A percentile compares a stretch with the other conserved stretches of the same genome.
phyloP scores from a whole-genome alignment of 2,329 filamentous ascomycete species.

The Fusarium sambucinum region DNA sequence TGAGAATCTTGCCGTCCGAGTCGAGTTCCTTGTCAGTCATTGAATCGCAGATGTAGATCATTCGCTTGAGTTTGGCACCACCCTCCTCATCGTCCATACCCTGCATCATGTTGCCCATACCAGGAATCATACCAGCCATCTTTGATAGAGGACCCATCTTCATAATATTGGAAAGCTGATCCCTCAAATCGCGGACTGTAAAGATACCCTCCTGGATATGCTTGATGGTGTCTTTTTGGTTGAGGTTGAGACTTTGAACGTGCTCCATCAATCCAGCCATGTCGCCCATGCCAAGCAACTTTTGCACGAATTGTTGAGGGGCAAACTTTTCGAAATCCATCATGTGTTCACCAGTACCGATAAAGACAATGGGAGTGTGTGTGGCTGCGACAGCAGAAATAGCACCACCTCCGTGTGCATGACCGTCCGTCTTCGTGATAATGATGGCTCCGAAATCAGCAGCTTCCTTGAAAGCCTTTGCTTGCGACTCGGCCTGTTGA shows the following conservation, averaged over 20 bases:
- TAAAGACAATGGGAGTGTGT: constrained; percentile 96
- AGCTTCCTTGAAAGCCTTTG: constrained; percentile 95
- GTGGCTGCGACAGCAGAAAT: constrained; percentile 98
- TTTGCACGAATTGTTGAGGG: constrained; percentile 92
- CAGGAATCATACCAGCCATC: constrained; percentile 98
- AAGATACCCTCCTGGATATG: constrained; percentile 98
- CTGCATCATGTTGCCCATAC: constrained; percentile 91
- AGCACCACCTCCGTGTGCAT: constrained; percentile 93
- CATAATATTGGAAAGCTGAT: constrained; percentile 98
- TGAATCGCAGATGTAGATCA: constrained; percentile 99
- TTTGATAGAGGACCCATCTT: constrained; percentile 99
- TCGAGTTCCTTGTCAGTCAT: constrained; percentile 98
- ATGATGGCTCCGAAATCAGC: constrained; percentile 98
- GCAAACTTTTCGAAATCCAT: constrained; percentile 93
- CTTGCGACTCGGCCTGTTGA: constrained; percentile 94
- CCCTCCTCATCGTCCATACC: constrained; percentile 98
- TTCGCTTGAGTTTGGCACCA: constrained; percentile 91
- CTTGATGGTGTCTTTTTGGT: constrained; percentile 99
- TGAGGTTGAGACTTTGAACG: constrained; percentile 92
- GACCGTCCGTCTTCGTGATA: constrained; percentile 98
- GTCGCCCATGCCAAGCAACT: constrained; percentile 96
- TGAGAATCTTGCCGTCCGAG: constrained; percentile 92
- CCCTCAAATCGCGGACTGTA: constrained; percentile 91
- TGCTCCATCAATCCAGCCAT: constrained; percentile 96
- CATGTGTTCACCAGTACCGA: constrained; percentile 98